Evolutionary conservation across 2,329 filamentous ascomycete genomes (phyloP).

Genomic region (Cryphonectria radicalis): DNA sequence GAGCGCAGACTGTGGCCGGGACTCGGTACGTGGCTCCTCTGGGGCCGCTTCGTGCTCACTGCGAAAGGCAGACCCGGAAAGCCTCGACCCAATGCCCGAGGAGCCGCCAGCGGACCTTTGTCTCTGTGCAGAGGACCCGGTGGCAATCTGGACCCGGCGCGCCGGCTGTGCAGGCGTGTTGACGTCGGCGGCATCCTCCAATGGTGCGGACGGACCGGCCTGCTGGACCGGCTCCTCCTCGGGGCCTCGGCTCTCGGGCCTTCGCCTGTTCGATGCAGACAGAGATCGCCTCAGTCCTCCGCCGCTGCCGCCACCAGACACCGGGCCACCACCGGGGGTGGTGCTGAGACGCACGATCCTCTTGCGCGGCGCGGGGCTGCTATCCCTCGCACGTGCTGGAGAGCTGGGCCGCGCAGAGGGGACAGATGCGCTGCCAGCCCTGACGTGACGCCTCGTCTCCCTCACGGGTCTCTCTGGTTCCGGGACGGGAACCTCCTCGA

Average conservation of each 20-base stretch:
- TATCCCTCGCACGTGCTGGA: conserved; percentile 52
- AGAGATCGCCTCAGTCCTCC: conserved; percentile 57
- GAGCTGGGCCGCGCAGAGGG: conserved; percentile 47
- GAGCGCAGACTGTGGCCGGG: conserved; percentile 50
- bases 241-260: conserved; percentile 36
- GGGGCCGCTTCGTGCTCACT: conserved; percentile 49
- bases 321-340: conserved; percentile 42
- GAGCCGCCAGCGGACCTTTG: conserved; percentile 44
- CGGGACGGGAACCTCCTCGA: conserved; percentile 41
- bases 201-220: conserved; percentile 32
- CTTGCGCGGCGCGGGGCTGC: conserved; percentile 57
- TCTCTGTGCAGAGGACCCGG: conserved; percentile 53
- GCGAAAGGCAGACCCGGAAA: conserved; percentile 42
- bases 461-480: conserved; percentile 33
- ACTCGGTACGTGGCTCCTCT: conserved; percentile 55
- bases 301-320: conserved; percentile 45
- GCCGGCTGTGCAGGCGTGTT: conserved; percentile 59
- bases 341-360: conserved; percentile 62
- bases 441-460: conserved; percentile 46
- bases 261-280: conserved; percentile 41
- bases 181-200: conserved; percentile 39
- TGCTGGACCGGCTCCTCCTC: conserved; percentile 38
- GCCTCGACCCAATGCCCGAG: conserved; percentile 37
- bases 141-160: conserved; percentile 59
- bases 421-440: conserved; percentile 53